Evolutionary conservation across 2,329 filamentous ascomycete genomes (phyloP).

Genomic region (Cryphonectria carpinicola): DNA sequence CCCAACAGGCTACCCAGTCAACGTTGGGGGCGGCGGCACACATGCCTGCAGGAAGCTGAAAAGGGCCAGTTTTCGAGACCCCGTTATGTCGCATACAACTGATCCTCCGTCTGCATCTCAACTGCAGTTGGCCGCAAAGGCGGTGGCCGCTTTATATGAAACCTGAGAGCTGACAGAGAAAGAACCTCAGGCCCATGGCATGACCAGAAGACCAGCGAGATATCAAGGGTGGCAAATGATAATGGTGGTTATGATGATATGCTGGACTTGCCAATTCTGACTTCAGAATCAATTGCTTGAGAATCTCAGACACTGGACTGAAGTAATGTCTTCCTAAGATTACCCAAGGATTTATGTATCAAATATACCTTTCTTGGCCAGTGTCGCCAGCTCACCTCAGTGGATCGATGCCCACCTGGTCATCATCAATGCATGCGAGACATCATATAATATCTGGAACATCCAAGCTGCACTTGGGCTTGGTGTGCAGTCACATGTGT

Average conservation of each 20-base stretch:
- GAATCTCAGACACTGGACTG: not conserved
- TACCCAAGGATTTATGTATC: not conserved
- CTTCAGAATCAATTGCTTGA: not conserved
- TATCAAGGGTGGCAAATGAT: not conserved
- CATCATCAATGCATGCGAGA: not conserved
- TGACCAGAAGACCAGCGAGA: not conserved
- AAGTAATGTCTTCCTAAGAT: not conserved
- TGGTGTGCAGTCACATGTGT: not conserved
- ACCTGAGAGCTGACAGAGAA: conserved; percentile 5
- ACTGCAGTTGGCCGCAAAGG: not conserved
- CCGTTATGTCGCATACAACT: not conserved
- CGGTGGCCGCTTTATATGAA: conserved; percentile 35
- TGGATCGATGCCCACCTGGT: not conserved
- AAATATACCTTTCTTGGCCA: not conserved
- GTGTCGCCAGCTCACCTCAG: not conserved
- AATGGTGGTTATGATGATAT: not conserved
- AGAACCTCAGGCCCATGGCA: not conserved
- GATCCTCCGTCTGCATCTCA: not conserved
- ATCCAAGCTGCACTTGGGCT: not conserved
- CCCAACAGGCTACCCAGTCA: not conserved
- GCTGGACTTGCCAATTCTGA: not conserved
- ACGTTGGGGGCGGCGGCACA: not conserved
- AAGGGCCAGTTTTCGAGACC: not conserved
- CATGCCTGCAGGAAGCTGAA: conserved; percentile 9
- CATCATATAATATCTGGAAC: not conserved